A percentile compares a stretch with the other conserved stretches of the same genome.
Evolutionary conservation across 768 basidiomycete species (phyloP).

Genomic region (Suillus subalutaceus): DNA sequence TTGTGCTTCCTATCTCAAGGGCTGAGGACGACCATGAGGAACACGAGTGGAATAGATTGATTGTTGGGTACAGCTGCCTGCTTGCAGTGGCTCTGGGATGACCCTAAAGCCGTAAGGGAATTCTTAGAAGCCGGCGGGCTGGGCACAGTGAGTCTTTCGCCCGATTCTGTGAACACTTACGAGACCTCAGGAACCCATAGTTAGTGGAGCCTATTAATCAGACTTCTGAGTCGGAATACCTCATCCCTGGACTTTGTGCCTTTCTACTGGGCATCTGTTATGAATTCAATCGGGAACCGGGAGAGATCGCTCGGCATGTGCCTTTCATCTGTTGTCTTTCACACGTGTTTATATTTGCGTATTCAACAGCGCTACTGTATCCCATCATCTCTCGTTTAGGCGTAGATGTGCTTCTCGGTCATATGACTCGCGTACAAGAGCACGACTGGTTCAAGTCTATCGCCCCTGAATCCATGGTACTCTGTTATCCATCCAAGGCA

Average conservation of each 20-base stretch:
- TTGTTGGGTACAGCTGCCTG: slow-evolving; percentile 82
- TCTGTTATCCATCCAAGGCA: slow-evolving; percentile 45
- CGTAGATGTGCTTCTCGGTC: slow-evolving; percentile 83
- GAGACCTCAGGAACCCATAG: slow-evolving; percentile 41
- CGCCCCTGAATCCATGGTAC: slow-evolving; percentile 81
- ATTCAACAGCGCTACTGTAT: slow-evolving; percentile 72
- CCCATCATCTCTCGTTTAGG: slow-evolving; percentile 91
- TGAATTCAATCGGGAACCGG: slow-evolving; percentile 94
- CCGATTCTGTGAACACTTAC: background rate
- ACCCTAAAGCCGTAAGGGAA: slow-evolving; percentile 82
- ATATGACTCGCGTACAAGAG: slow-evolving; percentile 86
- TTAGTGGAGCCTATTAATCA: slow-evolving; percentile 96
- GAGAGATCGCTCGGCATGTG: slow-evolving; percentile 88
- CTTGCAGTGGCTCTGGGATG: slow-evolving; percentile 98
- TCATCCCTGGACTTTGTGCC: slow-evolving; percentile 88
- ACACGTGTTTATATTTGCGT: background rate
- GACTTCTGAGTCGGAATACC: slow-evolving; percentile 77
- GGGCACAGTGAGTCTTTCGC: slow-evolving; percentile 69
- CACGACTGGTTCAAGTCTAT: slow-evolving; percentile 92
- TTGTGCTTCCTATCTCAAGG: slow-evolving; percentile 72
- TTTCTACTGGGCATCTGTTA: slow-evolving; percentile 94
- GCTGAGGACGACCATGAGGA: slow-evolving; percentile 64
- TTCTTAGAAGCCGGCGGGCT: slow-evolving; percentile 91
- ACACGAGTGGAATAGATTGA: slow-evolving; percentile 88
- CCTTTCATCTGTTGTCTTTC: background rate